Percentiles rank a stretch among this genome's conserved stretches.
phyloP scores from a whole-genome alignment of 2,329 filamentous ascomycete genomes.

The Coniochaeta sp. region DNA sequence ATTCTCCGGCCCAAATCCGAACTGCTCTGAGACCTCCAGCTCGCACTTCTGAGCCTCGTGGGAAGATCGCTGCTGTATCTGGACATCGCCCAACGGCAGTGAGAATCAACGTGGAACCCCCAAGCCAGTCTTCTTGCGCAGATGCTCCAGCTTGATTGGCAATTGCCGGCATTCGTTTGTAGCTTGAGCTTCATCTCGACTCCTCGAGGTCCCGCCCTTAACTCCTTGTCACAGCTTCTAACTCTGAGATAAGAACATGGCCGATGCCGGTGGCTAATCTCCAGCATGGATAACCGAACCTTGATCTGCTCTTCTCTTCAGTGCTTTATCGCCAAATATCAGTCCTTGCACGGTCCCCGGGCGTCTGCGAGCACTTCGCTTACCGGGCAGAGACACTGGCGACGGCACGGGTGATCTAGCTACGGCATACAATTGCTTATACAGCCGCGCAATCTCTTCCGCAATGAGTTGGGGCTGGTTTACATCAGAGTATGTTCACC shows the following conservation, averaged over 20 bases:
- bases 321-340: too few species aligned
- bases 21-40: background rate
- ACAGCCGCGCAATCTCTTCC: background rate
- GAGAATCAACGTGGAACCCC: background rate
- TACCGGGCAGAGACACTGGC: background rate
- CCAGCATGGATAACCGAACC: background rate
- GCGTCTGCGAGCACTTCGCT: background rate
- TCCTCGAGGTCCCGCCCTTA: background rate
- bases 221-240: background rate
- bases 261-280: background rate
- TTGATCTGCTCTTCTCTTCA: background rate
- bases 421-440: background rate
- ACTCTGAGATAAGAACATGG: background rate
- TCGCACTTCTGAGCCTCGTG: background rate
- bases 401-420: background rate
- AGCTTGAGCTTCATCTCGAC: background rate
- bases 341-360: background rate
- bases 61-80: background rate
- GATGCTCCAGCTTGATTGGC: background rate
- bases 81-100: background rate
- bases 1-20: background rate
- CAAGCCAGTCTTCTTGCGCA: background rate
- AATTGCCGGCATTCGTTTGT: background rate
- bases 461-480: background rate
- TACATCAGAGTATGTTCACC: background rate